Percentiles rank a stretch among this genome's conserved stretches.
These are phyloP conservation scores for Fusarium pseudonygamai DNA, from an alignment of 2,329 filamentous ascomycete genomes.

Conservation along the genomic window DNA sequence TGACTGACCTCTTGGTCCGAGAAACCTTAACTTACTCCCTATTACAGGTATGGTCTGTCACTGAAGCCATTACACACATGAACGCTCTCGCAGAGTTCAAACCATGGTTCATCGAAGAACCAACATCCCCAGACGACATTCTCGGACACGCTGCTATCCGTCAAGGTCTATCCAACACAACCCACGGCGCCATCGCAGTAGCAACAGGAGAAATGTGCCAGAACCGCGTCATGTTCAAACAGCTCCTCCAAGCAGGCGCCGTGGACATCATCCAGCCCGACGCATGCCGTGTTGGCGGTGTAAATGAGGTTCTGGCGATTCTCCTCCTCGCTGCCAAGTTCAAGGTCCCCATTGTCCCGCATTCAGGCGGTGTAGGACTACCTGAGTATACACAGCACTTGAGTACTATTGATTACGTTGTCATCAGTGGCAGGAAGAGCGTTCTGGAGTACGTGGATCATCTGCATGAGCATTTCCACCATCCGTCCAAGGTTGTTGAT, in stretches of 20 bases:
- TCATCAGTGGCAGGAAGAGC: conserved; percentile 74
- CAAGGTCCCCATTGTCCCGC: conserved; percentile 83
- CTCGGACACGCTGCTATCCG: conserved; percentile 87
- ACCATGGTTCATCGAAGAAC: conserved; percentile 97
- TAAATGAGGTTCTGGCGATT: conserved; percentile 91
- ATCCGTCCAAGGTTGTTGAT: conserved; percentile 80
- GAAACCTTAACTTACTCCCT: accelerated
- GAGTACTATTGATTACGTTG: conserved; percentile 90
- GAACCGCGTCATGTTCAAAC: conserved; percentile 94
- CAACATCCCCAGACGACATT: conserved; percentile 88
- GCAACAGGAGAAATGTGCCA: conserved; percentile 96
- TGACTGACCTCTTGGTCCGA: accelerated
- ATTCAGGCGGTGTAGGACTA: conserved; percentile 87
- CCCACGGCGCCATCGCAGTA: conserved; percentile 69
- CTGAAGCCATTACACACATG: conserved; percentile 90
- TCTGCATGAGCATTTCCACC: conserved; percentile 89
- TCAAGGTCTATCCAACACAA: conserved; percentile 56
- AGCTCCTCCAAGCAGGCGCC: conserved; percentile 80
- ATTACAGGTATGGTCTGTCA: conserved; percentile 81
- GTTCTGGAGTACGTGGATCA: conserved; percentile 93
- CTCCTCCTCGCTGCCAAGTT: conserved; percentile 84
- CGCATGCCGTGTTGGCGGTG: conserved; percentile 85
- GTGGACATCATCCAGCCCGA: conserved; percentile 92
- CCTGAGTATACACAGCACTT: conserved; percentile 95
- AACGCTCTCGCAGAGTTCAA: conserved; percentile 81